Evolutionary conservation across 108 stramenopile species (phyloP).

Genomic region (Skeletonema menzelii): DNA sequence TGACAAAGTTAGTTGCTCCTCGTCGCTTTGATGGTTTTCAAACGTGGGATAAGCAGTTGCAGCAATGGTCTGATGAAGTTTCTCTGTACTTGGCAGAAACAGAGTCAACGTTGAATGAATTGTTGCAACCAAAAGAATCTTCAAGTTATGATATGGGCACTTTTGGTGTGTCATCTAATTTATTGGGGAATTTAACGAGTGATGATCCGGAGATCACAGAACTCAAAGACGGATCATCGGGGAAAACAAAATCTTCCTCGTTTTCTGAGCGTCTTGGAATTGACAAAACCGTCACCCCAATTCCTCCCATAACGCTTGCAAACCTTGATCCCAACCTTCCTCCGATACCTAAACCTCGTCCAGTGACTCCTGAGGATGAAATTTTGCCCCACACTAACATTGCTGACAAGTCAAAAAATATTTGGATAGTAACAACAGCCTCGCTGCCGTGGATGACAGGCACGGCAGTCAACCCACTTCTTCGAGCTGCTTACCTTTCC

Average conservation of each 20-base stretch:
- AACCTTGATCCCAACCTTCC: conserved; percentile 48
- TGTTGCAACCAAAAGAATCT: conserved; percentile 1
- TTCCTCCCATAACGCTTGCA: conserved; percentile 31
- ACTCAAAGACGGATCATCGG: not conserved
- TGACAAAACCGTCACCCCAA: conserved; percentile 9
- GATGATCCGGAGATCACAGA: not conserved
- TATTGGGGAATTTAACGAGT: conserved; percentile 18
- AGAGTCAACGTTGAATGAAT: conserved; percentile 20
- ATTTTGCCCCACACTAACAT: conserved; percentile 77
- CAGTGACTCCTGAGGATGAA: conserved; percentile 53
- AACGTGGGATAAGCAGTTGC: conserved; percentile 75
- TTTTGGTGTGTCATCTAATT: conserved; percentile 26
- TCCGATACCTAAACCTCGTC: conserved; percentile 46
- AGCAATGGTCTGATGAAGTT: conserved; percentile 81
- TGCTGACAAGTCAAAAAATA: conserved; percentile 67
- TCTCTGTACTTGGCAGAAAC: conserved; percentile 58
- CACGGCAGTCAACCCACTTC: conserved; percentile 90
- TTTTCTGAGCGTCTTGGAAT: conserved; percentile 16
- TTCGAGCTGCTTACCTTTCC: conserved; percentile 83
- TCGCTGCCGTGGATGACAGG: conserved; percentile 93
- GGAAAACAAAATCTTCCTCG: not conserved
- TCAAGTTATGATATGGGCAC: conserved; percentile 25
- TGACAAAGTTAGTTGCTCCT: not conserved
- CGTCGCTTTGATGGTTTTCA: conserved; percentile 74
- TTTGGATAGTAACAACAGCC: conserved; percentile 90